Evolutionary conservation across 306 rosid genomes (phyloP).

Genomic region (Malus asiatica): DNA sequence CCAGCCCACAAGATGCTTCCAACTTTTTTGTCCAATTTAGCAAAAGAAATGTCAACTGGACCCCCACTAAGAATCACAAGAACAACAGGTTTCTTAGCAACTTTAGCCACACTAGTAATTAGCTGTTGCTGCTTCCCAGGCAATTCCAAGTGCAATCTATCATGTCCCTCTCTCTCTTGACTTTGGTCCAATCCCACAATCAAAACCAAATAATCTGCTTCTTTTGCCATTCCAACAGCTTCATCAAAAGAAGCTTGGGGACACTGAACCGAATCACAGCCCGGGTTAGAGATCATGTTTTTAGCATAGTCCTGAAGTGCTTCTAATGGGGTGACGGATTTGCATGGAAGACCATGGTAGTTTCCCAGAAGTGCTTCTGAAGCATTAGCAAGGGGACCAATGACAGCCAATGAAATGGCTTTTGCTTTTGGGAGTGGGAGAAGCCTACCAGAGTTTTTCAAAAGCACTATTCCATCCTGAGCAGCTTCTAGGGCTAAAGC

Average conservation of each 20-base stretch:
- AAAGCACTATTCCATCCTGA: constrained; percentile 73
- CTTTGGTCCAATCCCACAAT: constrained; percentile 83
- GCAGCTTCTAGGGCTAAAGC: constrained; percentile 83
- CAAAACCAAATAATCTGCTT: constrained; percentile 67
- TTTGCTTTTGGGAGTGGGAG: constrained; percentile 64
- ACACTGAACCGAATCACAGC: constrained; percentile 60
- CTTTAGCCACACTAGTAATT: constrained; percentile 53
- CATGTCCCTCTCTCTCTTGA: constrained; percentile 63
- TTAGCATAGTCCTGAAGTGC: constrained; percentile 50
- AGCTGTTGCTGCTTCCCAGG: constrained; percentile 76
- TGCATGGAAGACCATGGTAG: constrained; percentile 87
- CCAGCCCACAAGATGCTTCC: constrained; percentile 98
- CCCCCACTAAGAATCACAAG: constrained; percentile 81
- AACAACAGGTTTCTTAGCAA: constrained; percentile 58
- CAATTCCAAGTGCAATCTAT: constrained; percentile 52
- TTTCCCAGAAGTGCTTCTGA: constrained; percentile 61
- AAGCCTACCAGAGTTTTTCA: constrained; percentile 58
- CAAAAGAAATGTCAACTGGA: constrained; percentile 71
- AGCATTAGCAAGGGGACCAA: constrained; percentile 79
- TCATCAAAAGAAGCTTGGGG: constrained; percentile 33
- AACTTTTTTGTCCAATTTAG: constrained; percentile 47
- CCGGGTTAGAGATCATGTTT: constrained; percentile 42
- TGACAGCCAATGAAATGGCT: constrained; percentile 56
- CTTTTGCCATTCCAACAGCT: constrained; percentile 50
- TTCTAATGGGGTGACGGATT: constrained; percentile 40